Conservation (phyloP, 495 filamentous ascomycete species). For the Letharia lupina region DNA sequence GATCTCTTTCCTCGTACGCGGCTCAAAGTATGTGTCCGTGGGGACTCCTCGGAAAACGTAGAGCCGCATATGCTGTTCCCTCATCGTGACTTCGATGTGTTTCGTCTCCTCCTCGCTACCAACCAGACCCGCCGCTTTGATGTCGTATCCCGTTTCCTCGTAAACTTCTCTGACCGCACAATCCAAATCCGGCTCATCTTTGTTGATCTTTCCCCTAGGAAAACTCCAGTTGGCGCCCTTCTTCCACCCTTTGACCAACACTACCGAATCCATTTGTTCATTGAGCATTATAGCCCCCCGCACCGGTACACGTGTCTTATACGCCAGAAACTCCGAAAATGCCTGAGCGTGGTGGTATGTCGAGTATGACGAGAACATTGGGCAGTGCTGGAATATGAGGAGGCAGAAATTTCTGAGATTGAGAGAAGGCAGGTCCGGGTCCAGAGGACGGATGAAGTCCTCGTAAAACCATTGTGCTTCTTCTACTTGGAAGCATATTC, state of each 20-base stretch:
- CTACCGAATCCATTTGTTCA: conserved; percentile 77
- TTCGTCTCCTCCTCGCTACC: conserved; percentile 58
- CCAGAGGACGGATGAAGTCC: conserved; percentile 89
- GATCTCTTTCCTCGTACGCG: conserved; percentile 91
- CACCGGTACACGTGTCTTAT: conserved; percentile 90
- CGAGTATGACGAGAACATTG: conserved; percentile 72
- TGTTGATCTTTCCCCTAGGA: conserved; percentile 93
- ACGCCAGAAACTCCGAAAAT: conserved; percentile 81
- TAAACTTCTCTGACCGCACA: conserved; percentile 91
- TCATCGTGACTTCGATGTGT: conserved; percentile 76
- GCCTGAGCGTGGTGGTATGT: conserved; percentile 67
- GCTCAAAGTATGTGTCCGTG: conserved; percentile 76
- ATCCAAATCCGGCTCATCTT: conserved; percentile 82
- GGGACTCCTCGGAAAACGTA: conserved; percentile 85
- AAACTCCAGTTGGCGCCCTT: conserved; percentile 96
- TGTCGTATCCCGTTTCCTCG: conserved; percentile 89
- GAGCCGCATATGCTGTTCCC: conserved; percentile 83
- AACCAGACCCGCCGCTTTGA: conserved; percentile 63
- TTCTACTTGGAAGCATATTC: conserved; percentile 96
- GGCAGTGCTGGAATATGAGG: conserved; percentile 87
- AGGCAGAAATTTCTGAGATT: conserved; percentile 73
- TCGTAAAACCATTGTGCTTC: conserved; percentile 99
- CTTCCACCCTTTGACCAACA: conserved; percentile 96
- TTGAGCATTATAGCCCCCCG: conserved; percentile 90
- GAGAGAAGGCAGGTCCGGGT: conserved; percentile 76